Percentiles rank a stretch among this genome's conserved stretches.
phyloP scores from a whole-genome alignment of 2,329 filamentous ascomycete genomes.

The Hypoxylon sp. region DNA sequence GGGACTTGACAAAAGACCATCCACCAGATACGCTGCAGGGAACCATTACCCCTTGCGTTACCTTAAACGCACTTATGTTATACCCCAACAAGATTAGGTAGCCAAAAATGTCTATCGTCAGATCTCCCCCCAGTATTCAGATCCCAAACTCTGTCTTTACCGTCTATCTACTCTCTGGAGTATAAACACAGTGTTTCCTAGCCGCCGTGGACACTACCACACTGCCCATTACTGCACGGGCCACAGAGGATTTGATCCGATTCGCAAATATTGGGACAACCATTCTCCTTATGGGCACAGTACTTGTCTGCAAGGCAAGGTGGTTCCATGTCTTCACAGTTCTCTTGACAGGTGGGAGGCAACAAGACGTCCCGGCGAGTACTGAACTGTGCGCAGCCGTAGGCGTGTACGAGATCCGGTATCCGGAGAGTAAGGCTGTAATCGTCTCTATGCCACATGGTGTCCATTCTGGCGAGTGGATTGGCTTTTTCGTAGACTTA shows the following conservation, averaged over 20 bases:
- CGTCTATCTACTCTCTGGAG: background rate
- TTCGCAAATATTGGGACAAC: conserved; percentile 10
- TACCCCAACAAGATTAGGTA: conserved; percentile 12
- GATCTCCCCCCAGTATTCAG: conserved; percentile 3
- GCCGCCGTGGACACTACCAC: conserved; percentile 12
- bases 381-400: conserved; percentile 1
- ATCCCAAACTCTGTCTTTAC: background rate
- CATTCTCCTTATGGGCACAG: conserved; percentile 25
- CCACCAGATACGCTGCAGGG: conserved; percentile 12
- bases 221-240: conserved; percentile 1
- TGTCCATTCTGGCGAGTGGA: conserved; percentile 22
- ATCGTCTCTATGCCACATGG: background rate
- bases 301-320: background rate
- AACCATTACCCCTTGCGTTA: conserved; percentile 15
- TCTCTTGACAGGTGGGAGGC: conserved; percentile 1
- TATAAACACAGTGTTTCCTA: conserved; percentile 5
- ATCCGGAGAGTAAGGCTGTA: background rate
- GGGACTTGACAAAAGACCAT: conserved; percentile 2
- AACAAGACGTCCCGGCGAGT: background rate
- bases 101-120: conserved; percentile 8
- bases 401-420: conserved; percentile 1
- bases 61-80: conserved; percentile 12
- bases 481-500: conserved; percentile 12
- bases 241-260: conserved; percentile 14
- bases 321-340: background rate